These are phyloP conservation scores for Gymnopus androsaceus DNA, from an alignment of 1,284 basidiomycete species.

Conservation along the genomic window DNA sequence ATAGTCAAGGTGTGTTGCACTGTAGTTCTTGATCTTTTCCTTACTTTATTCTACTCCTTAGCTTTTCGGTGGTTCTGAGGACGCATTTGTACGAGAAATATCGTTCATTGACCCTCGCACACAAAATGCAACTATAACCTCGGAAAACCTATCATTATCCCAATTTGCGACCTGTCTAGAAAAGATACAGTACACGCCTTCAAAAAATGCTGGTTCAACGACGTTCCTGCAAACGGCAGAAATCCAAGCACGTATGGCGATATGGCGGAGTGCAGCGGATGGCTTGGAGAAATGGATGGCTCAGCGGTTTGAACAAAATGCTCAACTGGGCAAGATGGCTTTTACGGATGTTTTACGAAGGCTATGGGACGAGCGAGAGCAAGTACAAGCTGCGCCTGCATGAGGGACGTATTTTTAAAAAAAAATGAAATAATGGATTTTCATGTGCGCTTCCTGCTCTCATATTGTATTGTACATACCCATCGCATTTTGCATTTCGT, in stretches of 20 bases:
- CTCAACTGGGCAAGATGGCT: slow-evolving; percentile 80
- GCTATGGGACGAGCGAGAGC: slow-evolving; percentile 63
- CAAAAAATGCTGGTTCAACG: slow-evolving; percentile 63
- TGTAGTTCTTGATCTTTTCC: slow-evolving; percentile 11
- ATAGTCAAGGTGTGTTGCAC: slow-evolving; percentile 70
- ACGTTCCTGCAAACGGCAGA: slow-evolving; percentile 81
- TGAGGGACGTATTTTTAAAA: not conserved
- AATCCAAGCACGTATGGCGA: slow-evolving; percentile 75
- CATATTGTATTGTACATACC: slow-evolving; percentile 4
- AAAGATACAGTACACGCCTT: slow-evolving; percentile 74
- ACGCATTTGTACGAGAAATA: slow-evolving; percentile 93
- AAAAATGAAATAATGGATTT: not conserved
- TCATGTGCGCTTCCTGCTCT: slow-evolving; percentile 3
- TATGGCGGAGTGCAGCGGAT: slow-evolving; percentile 79
- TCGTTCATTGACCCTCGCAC: slow-evolving; percentile 85
- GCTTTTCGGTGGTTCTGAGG: slow-evolving; percentile 88
- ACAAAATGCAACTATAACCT: slow-evolving; percentile 80
- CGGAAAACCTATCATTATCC: slow-evolving; percentile 87
- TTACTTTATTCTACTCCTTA: slow-evolving; percentile 32
- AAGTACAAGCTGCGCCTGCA: slow-evolving; percentile 23
- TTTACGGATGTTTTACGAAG: slow-evolving; percentile 84
- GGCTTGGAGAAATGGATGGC: slow-evolving; percentile 81
- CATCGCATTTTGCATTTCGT: slow-evolving; percentile 1
- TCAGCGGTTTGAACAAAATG: slow-evolving; percentile 87
- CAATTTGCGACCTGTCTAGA: slow-evolving; percentile 90